Base-by-base conservation (phyloP, 2,329 filamentous ascomycete genomes). In the Chrysoporthe austroafricana region DNA sequence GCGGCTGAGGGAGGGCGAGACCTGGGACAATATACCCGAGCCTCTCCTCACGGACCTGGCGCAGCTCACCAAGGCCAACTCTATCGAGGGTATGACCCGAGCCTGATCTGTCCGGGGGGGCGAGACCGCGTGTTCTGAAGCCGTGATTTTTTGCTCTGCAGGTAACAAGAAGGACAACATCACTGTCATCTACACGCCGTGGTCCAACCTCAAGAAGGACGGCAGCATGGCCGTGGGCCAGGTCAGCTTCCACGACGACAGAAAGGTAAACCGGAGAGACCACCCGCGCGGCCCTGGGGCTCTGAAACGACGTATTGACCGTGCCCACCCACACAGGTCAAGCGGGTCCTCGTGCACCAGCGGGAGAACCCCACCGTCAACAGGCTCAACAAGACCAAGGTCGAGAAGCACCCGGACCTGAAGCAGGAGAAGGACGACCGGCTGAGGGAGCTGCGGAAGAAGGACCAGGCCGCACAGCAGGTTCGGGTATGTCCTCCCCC, bases 101-200 rank as follows among this genome's bases (percentile, higher is more conserved):
- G 2, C n/a, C 34, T 34, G 13, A 26, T 44, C 21, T 11, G 14
- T 9, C 13, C 46, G 2, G 7, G 36, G 36, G n/a, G 18, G 26
- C 26, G 26, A n/a, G 4, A 46, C 3, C 42, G 18, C 14, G n/a
- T 11, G 44, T n/a, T 8, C 44, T 34, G 8, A 60, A 39, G 34
- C n/a, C 18, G 16, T n/a, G 36, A 39, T 6, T 18, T 21, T 7
- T 56, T 46, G 9, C n/a, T 39, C 52, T 39, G 32, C 32, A 94
- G 92, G 96, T 71, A 99, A 99, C 84, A 99, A 99, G 81, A 98
- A 97, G 79, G 95, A 98, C 79, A 98, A 98, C 80, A 84, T 99
- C 74, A 97, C 94, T 18, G 80, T 99, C 76, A 96, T 99, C 76
- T 99, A 99, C 82, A 99, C 96, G 4, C 96, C 96, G 7, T 98